phyloP scores from a whole-genome alignment of 495 filamentous ascomycete species.

The Aspergillus homomorphus region DNA sequence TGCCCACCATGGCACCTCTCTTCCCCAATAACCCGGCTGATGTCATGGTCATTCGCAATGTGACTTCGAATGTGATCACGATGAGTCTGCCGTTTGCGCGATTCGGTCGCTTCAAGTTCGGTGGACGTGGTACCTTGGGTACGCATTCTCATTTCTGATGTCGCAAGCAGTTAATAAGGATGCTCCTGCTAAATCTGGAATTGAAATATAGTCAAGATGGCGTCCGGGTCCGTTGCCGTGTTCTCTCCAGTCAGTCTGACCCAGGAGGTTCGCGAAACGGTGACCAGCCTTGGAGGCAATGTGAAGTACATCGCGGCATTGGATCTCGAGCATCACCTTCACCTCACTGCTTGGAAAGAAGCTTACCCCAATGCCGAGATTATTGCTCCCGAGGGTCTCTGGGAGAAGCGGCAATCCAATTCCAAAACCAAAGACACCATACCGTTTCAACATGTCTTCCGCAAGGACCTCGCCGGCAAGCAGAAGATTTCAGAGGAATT shows the following conservation, averaged over 20 bases:
- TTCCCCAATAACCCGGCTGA: slow-evolving; percentile 65
- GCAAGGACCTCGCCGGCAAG: slow-evolving; percentile 47
- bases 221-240: slow-evolving; percentile 73
- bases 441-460: slow-evolving; percentile 67
- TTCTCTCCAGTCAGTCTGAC: slow-evolving; percentile 89
- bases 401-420: slow-evolving; percentile 72
- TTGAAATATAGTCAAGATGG: slow-evolving; percentile 63
- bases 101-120: slow-evolving; percentile 75
- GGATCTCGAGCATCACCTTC: slow-evolving; percentile 92
- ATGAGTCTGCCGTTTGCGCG: slow-evolving; percentile 82
- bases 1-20: slow-evolving; percentile 30
- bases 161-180: background rate
- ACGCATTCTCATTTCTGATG: slow-evolving; percentile 22
- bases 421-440: slow-evolving; percentile 61
- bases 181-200: slow-evolving; percentile 14
- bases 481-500: slow-evolving; percentile 70
- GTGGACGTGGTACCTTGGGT: slow-evolving; percentile 85
- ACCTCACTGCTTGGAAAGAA: slow-evolving; percentile 75
- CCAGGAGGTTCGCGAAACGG: slow-evolving; percentile 64
- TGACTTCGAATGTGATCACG: slow-evolving; percentile 76
- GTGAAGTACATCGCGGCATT: slow-evolving; percentile 82
- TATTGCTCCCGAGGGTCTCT: slow-evolving; percentile 80
- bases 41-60: slow-evolving; percentile 81
- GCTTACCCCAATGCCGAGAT: slow-evolving; percentile 76
- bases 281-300: slow-evolving; percentile 63